Base-by-base conservation (phyloP, 805 yeast species). In the Starmerella cellae region DNA sequence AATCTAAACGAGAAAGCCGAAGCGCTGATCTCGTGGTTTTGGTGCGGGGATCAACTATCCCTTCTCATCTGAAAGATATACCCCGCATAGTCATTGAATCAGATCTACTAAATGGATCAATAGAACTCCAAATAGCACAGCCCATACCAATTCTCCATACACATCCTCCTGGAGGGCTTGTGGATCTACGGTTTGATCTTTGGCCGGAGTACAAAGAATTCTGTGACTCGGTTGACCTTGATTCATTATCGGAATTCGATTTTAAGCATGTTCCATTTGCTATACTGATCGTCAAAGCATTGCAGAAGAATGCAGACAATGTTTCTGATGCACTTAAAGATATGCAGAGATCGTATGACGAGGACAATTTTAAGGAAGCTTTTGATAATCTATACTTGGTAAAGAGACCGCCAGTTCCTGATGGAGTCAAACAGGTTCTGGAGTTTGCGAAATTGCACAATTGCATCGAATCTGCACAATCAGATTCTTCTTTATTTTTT, bases 231-330 rank as follows among this genome's bases (percentile, higher is more conserved):
- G 63, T 76, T 36, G 74, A 77, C 42, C 49, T 80, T 11, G 64
- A 64, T 1, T 24, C 47, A 0, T 45, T 78, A 30, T 69, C 66
- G 37, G 71, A 67, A 32, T 38, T 44, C 10, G 66, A 58, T 6
- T 54, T 56, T n/a, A 72, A 82, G 0, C 77, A 78, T 50, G 67
- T 82, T 9, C 95, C 96, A 0, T 83, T 70, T 52, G 64, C 77
- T 16, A 67, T 79, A 1, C 61, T 84, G 2, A 65, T 79, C 32
- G 63, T 76, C 27, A 75, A 77, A 52, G 74, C 75, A 9, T 54
- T 72, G 35, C 45, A 51, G 8, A 65, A 52, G 62, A 54, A 49
- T 31, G 74, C 67, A 40, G 73, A 64, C 60, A 49, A 56, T 59
- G 44, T 58, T 52, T 19, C 5, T 11, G 20, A 56, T 54, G 60